phyloP scores from a whole-genome alignment of 192 early-diverging fungal genomes.

The Mortierella antarctica region DNA sequence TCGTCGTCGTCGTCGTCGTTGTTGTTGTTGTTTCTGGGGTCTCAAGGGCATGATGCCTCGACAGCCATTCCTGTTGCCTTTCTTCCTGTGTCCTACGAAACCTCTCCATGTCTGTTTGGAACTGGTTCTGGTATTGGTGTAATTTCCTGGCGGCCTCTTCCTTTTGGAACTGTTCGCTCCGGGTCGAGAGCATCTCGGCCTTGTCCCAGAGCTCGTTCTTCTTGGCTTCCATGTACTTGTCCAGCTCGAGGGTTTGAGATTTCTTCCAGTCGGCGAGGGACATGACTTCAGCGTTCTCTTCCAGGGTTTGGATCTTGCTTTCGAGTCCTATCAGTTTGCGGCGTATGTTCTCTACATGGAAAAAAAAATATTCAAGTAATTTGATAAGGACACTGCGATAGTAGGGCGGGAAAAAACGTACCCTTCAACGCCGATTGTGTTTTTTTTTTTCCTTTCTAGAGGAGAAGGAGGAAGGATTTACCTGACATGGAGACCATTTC shows the following conservation, averaged over 20 bases:
- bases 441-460: background rate
- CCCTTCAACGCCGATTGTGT: background rate
- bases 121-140: slow-evolving; percentile 32
- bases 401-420: too few relatives aligned
- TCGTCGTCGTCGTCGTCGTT: background rate
- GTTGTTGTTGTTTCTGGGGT: background rate
- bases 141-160: slow-evolving; percentile 42
- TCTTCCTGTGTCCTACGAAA: slow-evolving; percentile 36
- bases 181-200: slow-evolving; percentile 31
- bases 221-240: slow-evolving; percentile 46
- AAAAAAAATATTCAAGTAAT: background rate
- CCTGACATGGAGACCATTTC: slow-evolving; percentile 27
- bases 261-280: slow-evolving; percentile 44
- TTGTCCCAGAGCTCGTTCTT: slow-evolving; percentile 49
- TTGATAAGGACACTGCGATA: background rate
- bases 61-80: slow-evolving; percentile 19
- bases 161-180: slow-evolving; percentile 41
- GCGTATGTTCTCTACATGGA: slow-evolving; percentile 40
- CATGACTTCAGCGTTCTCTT: slow-evolving; percentile 20
- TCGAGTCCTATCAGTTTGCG: slow-evolving; percentile 32
- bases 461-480: slow-evolving; percentile 6
- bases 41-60: background rate
- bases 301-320: slow-evolving; percentile 27
- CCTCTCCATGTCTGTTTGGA: slow-evolving; percentile 41
- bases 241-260: slow-evolving; percentile 21